These are phyloP conservation scores for Mucuna pruriens DNA, from an alignment of 306 rosid genomes.

Conservation along the genomic window DNA sequence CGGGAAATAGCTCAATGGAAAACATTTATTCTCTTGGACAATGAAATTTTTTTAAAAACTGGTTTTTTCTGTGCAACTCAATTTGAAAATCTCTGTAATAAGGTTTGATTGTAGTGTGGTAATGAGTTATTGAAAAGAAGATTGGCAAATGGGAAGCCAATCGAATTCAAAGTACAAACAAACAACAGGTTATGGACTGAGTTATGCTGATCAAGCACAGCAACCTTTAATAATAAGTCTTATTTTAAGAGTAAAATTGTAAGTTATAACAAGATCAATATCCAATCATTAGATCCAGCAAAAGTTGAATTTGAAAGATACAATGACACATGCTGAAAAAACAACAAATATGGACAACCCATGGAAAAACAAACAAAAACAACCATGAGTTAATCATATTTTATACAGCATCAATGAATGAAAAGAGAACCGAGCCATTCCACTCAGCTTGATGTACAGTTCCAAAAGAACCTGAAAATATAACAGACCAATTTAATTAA, in stretches of 20 bases:
- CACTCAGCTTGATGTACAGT: conserved; percentile 98
- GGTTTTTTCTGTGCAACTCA: background rate
- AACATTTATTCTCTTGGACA: background rate
- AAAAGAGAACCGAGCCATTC: conserved; percentile 81
- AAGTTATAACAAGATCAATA: background rate
- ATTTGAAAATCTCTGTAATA: background rate
- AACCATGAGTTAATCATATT: background rate
- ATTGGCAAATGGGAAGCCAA: conserved; percentile 5
- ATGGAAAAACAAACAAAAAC: background rate
- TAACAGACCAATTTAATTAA: conserved; percentile 35
- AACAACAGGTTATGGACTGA: background rate
- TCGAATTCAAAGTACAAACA: conserved; percentile 8
- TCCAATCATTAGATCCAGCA: background rate
- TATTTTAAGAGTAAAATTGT: background rate
- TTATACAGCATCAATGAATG: background rate
- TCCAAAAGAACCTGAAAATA: conserved; percentile 91
- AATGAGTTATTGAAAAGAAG: background rate
- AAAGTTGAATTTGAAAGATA: background rate
- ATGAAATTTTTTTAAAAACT: background rate
- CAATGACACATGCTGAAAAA: conserved; percentile 23
- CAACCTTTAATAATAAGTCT: background rate
- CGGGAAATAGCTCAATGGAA: background rate
- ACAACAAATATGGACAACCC: background rate
- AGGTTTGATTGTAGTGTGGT: background rate
- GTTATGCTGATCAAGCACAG: background rate